Evolutionary conservation across 495 filamentous ascomycete species (phyloP).

Genomic region (Aspergillus ostianus): DNA sequence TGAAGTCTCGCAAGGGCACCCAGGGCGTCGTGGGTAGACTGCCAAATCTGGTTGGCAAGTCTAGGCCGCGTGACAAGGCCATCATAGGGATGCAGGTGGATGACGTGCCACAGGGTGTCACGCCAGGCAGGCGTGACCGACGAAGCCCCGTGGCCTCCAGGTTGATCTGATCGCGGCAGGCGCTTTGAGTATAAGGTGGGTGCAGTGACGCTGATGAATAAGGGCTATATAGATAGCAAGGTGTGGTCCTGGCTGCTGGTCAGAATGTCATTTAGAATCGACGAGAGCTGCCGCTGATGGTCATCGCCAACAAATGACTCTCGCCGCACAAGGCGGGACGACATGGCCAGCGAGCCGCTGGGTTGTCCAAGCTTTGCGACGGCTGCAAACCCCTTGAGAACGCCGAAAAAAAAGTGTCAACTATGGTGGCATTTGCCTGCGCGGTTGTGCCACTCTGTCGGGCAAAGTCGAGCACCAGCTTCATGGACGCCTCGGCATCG

Average conservation of each 20-base stretch:
- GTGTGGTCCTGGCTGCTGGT: neutral
- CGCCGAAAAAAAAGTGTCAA: neutral
- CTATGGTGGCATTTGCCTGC: constrained; percentile 6
- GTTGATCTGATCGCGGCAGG: constrained; percentile 10
- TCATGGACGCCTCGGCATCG: constrained; percentile 12
- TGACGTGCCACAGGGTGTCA: constrained; percentile 18
- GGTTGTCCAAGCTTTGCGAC: neutral
- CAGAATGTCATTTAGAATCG: constrained; percentile 11
- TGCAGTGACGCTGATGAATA: constrained; percentile 7
- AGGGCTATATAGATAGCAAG: neutral
- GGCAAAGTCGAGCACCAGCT: constrained; percentile 13
- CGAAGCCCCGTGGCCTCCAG: constrained; percentile 13
- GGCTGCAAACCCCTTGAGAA: constrained; percentile 5
- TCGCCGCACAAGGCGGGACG: constrained; percentile 14
- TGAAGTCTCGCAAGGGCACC: constrained; percentile 24
- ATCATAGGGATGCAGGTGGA: constrained; percentile 10
- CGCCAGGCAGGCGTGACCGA: constrained; percentile 22
- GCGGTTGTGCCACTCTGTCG: neutral
- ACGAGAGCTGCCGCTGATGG: constrained; percentile 13
- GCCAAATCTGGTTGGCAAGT: constrained; percentile 11
- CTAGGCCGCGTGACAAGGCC: constrained; percentile 6
- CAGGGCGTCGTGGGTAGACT: constrained; percentile 13
- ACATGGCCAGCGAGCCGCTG: neutral
- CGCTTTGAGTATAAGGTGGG: constrained; percentile 13
- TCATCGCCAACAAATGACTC: constrained; percentile 9